Base-by-base conservation (phyloP, 2,329 filamentous ascomycete genomes). In the Epichloe baconii region DNA sequence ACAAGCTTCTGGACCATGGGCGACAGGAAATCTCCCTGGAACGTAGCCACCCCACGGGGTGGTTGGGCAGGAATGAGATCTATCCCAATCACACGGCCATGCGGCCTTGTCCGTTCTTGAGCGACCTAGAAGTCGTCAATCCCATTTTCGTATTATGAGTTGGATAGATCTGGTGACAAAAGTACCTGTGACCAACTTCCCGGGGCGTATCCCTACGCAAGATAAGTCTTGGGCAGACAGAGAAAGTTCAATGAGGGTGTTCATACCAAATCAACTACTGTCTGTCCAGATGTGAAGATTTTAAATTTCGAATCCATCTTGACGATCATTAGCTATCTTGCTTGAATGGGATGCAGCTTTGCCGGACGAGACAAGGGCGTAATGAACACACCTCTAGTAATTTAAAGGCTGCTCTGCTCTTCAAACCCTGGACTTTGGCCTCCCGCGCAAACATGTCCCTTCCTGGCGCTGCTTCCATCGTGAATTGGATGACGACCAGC, bases 31-130 rank as follows among this genome's bases (percentile, higher is more conserved):
- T 98, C 87, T 46, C 94, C 93, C 68, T 98, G 93, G 52, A 98
- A 89, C 2, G 88, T 88, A 31, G 87, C 90, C n/a, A 95, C 89
- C 21, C 93, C 93, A 61, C 79, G 82, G 0, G 93, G 93, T 5
- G 94, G 91, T 64, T 91, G 85, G 0, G 89, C 88, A 4, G 93
- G 93, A 57, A 98, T 88, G 48, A 98, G 78, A 65, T 98, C 93
- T 61, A 98, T 91, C 11, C 93, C 94, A 31, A 98, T 73, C 12
- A 98, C 83, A 43, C 85, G 80, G 8, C 90, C 89, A 44, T 78
- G 69, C 0, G 90, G 90, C 54, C 78, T 76, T 4, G 88, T 95
- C 49, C 82, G 78, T 54, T 88, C 85, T 36, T 86, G 72, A 17
- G 93, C 93, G 37, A 97, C 88, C 82, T 94, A 61, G 21, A 40